phyloP scores from a whole-genome alignment of 148 eudicot genomes.

The Cornus suecica region DNA sequence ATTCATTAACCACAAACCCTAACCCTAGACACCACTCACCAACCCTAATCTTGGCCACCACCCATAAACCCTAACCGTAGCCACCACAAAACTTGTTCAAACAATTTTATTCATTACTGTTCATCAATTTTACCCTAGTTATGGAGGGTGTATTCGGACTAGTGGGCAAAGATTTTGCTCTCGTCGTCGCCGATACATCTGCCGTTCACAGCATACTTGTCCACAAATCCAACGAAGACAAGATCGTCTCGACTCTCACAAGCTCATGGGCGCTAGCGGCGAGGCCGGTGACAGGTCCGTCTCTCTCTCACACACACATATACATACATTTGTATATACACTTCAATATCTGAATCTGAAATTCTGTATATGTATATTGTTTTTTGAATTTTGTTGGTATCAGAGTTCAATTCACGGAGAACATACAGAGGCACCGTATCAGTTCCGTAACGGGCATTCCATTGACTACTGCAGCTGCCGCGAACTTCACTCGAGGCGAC shows the following conservation, averaged over 20 bases:
- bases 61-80: too few species aligned
- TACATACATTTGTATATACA: not conserved
- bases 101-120: too few species aligned
- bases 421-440: conserved; percentile 64
- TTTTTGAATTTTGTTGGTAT: conserved; percentile 1
- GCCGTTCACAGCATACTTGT: conserved; percentile 81
- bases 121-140: too few species aligned
- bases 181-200: conserved; percentile 76
- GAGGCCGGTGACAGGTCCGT: conserved; percentile 82
- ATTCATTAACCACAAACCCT: too few species aligned
- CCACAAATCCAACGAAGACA: conserved; percentile 84
- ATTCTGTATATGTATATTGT: too few species aligned
- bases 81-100: too few species aligned
- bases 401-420: conserved; percentile 90
- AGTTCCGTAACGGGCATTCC: conserved; percentile 83
- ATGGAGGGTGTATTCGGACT: conserved; percentile 90
- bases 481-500: conserved; percentile 86
- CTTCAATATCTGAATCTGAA: not conserved
- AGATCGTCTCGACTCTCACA: conserved; percentile 84
- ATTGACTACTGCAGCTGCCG: conserved; percentile 78
- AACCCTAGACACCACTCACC: too few species aligned
- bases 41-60: too few species aligned
- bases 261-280: conserved; percentile 86
- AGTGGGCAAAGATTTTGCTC: conserved; percentile 68
- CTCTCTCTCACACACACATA: not conserved